Evolutionary conservation across 805 yeast species (phyloP).

Genomic region (Saturnispora sanitii): DNA sequence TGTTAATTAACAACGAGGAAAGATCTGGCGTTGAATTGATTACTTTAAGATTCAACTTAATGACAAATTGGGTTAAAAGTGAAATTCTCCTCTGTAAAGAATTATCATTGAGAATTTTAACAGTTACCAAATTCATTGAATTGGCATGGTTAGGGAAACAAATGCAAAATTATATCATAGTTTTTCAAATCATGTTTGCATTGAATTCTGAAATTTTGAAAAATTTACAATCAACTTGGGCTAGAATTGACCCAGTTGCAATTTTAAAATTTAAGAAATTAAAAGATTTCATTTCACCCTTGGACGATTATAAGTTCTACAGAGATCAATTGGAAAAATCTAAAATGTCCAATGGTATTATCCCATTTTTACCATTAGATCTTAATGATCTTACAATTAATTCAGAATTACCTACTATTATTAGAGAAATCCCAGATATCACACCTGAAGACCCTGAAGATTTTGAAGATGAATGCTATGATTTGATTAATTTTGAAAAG

Average conservation of each 20-base stretch:
- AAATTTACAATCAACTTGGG: constrained; percentile 63
- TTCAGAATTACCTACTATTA: constrained; percentile 47
- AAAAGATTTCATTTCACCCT: constrained; percentile 64
- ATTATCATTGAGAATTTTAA: constrained; percentile 48
- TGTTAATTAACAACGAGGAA: constrained; percentile 42
- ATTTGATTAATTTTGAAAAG: constrained; percentile 65
- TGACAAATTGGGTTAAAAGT: constrained; percentile 87
- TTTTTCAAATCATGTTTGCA: constrained; percentile 81
- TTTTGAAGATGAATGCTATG: constrained; percentile 22
- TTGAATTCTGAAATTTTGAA: constrained; percentile 57
- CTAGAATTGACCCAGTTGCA: constrained; percentile 61
- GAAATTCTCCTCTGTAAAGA: constrained; percentile 67
- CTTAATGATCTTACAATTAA: constrained; percentile 74
- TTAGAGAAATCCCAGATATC: constrained; percentile 19
- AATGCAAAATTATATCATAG: constrained; percentile 74
- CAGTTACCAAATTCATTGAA: constrained; percentile 81
- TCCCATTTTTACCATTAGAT: constrained; percentile 85
- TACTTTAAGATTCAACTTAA: constrained; percentile 75
- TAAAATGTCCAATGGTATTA: constrained; percentile 61
- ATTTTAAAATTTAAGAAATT: constrained; percentile 54
- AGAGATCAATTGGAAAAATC: constrained; percentile 49
- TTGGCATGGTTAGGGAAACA: constrained; percentile 65
- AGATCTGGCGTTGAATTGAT: constrained; percentile 70
- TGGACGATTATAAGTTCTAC: constrained; percentile 59
- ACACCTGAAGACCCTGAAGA: constrained; percentile 4